Percentiles rank a stretch among this genome's conserved stretches.
Conservation (phyloP, 768 basidiomycete species). For the Tulasnella sp. region DNA sequence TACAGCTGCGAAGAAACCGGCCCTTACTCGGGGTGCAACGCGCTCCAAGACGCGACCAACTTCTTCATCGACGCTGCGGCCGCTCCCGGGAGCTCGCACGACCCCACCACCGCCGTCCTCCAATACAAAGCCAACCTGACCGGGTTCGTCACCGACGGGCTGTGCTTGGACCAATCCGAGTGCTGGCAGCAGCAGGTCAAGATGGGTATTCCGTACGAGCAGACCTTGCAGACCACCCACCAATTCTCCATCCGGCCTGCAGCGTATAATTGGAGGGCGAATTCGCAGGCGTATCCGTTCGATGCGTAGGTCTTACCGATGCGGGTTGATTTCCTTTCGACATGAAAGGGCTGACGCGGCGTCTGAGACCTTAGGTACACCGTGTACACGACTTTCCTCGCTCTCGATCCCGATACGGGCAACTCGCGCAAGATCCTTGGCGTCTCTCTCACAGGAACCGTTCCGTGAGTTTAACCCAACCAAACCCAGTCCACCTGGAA, state of each 20-base stretch:
- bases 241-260: not conserved
- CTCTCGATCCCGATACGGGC: not conserved
- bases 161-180: not conserved
- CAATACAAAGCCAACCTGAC: slow-evolving; percentile 9
- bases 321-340: not conserved
- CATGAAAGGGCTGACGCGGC: too few relatives aligned
- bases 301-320: not conserved
- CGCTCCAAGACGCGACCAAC: not conserved
- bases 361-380: not conserved
- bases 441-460: not conserved
- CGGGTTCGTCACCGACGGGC: slow-evolving; percentile 2
- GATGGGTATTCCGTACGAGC: not conserved
- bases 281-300: slow-evolving; percentile 4
- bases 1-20: slow-evolving; percentile 9
- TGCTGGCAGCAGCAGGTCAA: not conserved
- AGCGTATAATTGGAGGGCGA: not conserved
- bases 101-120: not conserved
- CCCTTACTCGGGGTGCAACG: slow-evolving; percentile 1
- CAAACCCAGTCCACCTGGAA: not conserved
- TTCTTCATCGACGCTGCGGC: not conserved
- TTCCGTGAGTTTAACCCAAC: not conserved
- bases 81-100: not conserved
- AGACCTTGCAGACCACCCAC: not conserved
- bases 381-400: not conserved
- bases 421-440: not conserved